A percentile compares a stretch with the other conserved stretches of the same genome.
phyloP scores from a whole-genome alignment of 1,284 basidiomycete genomes.

The Ganoderma sp. region DNA sequence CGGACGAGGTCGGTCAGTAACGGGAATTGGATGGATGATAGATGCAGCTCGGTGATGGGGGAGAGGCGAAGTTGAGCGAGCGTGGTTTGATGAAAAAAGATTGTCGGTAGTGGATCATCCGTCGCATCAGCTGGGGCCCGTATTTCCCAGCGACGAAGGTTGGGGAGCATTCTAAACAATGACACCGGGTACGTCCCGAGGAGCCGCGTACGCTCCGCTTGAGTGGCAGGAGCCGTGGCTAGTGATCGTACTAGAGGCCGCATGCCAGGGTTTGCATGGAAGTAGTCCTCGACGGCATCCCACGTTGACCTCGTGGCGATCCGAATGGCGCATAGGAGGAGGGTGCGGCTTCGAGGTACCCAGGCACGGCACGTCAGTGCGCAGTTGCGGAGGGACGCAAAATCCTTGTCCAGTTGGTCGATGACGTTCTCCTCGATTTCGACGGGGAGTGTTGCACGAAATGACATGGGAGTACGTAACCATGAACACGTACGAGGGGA shows the following conservation, averaged over 20 bases:
- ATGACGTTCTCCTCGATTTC: constrained; percentile 4
- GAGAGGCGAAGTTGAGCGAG: neutral
- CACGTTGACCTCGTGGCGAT: neutral
- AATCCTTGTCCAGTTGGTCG: neutral
- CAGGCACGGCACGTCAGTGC: neutral
- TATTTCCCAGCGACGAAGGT: neutral
- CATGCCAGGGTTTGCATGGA: neutral
- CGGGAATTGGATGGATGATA: neutral
- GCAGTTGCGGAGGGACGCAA: constrained; percentile 1
- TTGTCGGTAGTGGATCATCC: neutral
- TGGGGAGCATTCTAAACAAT: neutral
- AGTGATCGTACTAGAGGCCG: neutral
- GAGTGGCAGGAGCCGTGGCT: neutral
- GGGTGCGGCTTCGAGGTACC: constrained; percentile 1
- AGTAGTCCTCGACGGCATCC: neutral
- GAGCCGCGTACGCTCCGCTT: neutral
- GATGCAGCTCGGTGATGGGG: neutral
- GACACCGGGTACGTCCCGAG: neutral
- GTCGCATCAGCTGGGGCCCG: neutral
- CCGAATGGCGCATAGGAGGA: neutral
- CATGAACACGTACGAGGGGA: neutral
- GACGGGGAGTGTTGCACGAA: neutral
- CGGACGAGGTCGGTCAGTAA: neutral
- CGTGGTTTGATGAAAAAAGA: neutral
- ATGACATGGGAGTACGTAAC: neutral